These are phyloP conservation scores for Syncephalastrum contaminatum DNA, from an alignment of 371 early-diverging fungal genomes.

Conservation along the genomic window DNA sequence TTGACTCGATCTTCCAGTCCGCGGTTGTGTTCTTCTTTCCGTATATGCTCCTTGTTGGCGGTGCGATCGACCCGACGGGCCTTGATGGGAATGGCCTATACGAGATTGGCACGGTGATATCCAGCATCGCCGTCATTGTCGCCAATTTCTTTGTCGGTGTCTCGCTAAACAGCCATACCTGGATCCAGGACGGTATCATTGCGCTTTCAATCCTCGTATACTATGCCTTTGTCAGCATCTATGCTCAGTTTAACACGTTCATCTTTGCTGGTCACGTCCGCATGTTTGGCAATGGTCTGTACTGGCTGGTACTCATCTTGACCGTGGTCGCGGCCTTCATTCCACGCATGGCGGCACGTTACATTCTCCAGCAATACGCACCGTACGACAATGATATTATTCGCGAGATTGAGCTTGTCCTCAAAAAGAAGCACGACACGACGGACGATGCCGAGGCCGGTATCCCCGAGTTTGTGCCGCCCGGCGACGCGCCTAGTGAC, in stretches of 20 bases:
- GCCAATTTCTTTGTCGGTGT: conserved; percentile 81
- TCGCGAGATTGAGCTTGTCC: conserved; percentile 52
- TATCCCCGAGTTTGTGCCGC: neutral
- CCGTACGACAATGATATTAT: conserved; percentile 68
- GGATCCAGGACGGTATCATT: conserved; percentile 63
- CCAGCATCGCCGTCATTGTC: conserved; percentile 70
- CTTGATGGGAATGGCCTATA: conserved; percentile 61
- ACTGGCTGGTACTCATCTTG: conserved; percentile 52
- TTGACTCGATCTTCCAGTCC: conserved; percentile 90
- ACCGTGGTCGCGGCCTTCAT: conserved; percentile 45
- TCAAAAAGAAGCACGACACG: conserved; percentile 12
- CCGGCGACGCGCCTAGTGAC: neutral
- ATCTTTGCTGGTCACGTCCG: conserved; percentile 43
- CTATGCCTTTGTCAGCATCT: conserved; percentile 51
- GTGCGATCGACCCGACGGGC: conserved; percentile 52
- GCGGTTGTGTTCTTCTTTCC: conserved; percentile 79
- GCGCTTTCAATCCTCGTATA: conserved; percentile 50
- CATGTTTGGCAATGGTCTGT: conserved; percentile 46
- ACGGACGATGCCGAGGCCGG: neutral
- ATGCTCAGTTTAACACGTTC: conserved; percentile 41
- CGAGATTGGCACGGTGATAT: conserved; percentile 77
- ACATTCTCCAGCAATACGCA: conserved; percentile 45
- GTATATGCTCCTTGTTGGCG: conserved; percentile 46
- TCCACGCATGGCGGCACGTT: conserved; percentile 48
- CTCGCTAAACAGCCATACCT: conserved; percentile 78